phyloP scores from a whole-genome alignment of 83 land plant genomes.

The Diphasiastrum complanatum region DNA sequence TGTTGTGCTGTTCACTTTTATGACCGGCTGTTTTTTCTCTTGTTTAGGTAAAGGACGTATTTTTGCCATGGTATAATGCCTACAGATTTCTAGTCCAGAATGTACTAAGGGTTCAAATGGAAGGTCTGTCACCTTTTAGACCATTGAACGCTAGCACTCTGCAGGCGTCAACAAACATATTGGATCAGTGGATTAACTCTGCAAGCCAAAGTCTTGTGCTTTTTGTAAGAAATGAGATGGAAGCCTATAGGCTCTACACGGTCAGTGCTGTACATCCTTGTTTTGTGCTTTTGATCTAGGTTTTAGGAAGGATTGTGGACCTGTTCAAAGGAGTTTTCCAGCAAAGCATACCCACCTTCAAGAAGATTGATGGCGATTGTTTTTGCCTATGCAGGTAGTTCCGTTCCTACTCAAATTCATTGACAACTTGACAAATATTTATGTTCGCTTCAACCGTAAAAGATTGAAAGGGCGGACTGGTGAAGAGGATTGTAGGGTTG shows the following conservation, averaged over 20 bases:
- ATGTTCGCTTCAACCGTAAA: slow-evolving; percentile 95
- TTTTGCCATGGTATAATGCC: slow-evolving; percentile 99
- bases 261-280: slow-evolving; percentile 25
- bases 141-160: slow-evolving; percentile 50
- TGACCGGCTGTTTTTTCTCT: no score
- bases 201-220: slow-evolving; percentile 86
- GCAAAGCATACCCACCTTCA: neutral
- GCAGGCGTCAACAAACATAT: slow-evolving; percentile 75
- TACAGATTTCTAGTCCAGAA: slow-evolving; percentile 96
- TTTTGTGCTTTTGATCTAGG: neutral
- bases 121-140: slow-evolving; percentile 56
- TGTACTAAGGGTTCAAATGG: slow-evolving; percentile 72
- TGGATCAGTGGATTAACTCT: slow-evolving; percentile 99
- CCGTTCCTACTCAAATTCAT: slow-evolving; percentile 87
- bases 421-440: slow-evolving; percentile 89
- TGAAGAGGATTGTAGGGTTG: slow-evolving; percentile 77
- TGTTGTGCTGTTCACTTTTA: no score
- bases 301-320: neutral
- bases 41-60: slow-evolving; percentile 84
- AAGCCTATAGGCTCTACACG: slow-evolving; percentile 85
- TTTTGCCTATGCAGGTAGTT: slow-evolving; percentile 61
- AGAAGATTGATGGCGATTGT: neutral
- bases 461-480: slow-evolving; percentile 96
- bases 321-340: neutral
- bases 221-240: slow-evolving; percentile 97